Evolutionary conservation across 176 grass and related monocot species (phyloP).

Genomic region (Eragrostis curvula): DNA sequence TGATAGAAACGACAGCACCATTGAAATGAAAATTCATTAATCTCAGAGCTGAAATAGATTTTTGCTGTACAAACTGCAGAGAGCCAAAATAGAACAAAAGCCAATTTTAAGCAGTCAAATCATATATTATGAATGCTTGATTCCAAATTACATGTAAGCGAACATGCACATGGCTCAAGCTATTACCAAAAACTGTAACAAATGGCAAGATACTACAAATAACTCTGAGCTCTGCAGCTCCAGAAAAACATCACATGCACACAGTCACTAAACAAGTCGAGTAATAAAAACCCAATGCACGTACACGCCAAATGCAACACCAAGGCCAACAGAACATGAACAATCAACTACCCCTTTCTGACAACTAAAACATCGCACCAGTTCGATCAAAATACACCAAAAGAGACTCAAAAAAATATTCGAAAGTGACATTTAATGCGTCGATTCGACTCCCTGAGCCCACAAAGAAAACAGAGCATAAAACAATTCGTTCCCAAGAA

Average conservation of each 20-base stretch:
- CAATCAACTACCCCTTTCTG: neutral
- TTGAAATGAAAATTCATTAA: neutral
- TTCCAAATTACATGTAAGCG: neutral
- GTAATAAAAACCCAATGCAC: neutral
- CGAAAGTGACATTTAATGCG: neutral
- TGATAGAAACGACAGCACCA: conserved; percentile 21
- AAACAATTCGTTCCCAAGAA: neutral
- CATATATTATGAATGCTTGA: neutral
- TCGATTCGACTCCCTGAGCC: neutral
- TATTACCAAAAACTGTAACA: neutral
- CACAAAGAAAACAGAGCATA: neutral
- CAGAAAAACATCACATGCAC: neutral
- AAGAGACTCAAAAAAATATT: neutral
- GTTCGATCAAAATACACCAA: conserved; percentile 5
- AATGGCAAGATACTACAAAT: neutral
- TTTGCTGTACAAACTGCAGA: neutral
- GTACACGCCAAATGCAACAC: neutral
- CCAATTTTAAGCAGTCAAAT: neutral
- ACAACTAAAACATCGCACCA: neutral
- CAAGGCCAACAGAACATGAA: neutral
- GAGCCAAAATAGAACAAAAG: neutral
- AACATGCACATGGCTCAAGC: neutral
- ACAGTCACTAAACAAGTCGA: neutral
- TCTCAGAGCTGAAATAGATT: neutral
- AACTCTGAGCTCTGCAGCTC: neutral